phyloP scores from a whole-genome alignment of 176 grass and related monocot species.

The Oropetium thomaeum region DNA sequence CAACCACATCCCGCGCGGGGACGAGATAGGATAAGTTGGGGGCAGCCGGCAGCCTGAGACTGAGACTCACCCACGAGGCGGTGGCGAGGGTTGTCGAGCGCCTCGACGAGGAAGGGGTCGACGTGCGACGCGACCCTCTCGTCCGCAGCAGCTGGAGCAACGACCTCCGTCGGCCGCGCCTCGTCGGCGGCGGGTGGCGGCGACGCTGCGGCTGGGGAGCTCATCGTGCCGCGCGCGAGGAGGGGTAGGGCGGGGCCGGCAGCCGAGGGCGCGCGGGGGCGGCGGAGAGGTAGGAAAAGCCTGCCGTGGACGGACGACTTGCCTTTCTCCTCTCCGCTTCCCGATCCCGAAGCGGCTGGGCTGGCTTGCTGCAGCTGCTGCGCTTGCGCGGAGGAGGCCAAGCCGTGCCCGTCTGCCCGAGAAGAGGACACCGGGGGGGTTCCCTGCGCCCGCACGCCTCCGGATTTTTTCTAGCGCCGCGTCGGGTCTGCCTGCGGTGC shows the following conservation, averaged over 20 bases:
- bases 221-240: constrained; percentile 34
- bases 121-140: constrained; percentile 31
- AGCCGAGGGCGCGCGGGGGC: constrained; percentile 16
- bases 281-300: constrained; percentile 42
- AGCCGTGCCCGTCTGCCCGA: constrained; percentile 28
- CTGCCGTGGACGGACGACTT: constrained; percentile 25
- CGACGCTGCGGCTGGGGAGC: constrained; percentile 14
- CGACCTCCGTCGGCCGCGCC: constrained; percentile 9
- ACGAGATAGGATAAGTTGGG: background rate
- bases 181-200: background rate
- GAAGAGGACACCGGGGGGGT: background rate
- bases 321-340: constrained; percentile 56
- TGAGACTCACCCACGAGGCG: constrained; percentile 53
- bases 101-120: constrained; percentile 63
- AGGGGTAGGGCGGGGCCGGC: background rate
- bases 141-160: constrained; percentile 2
- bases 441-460: constrained; percentile 43
- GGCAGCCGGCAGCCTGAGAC: background rate
- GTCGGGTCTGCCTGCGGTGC: background rate
- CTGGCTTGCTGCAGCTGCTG: no score
- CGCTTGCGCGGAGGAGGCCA: constrained; percentile 33
- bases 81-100: constrained; percentile 75
- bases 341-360: constrained; percentile 54
- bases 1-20: background rate
- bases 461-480: constrained; percentile 41